Percentiles rank a stretch among this genome's conserved stretches.
phyloP scores from a whole-genome alignment of 2,329 filamentous ascomycete species.

The Zasmidium cellare region DNA sequence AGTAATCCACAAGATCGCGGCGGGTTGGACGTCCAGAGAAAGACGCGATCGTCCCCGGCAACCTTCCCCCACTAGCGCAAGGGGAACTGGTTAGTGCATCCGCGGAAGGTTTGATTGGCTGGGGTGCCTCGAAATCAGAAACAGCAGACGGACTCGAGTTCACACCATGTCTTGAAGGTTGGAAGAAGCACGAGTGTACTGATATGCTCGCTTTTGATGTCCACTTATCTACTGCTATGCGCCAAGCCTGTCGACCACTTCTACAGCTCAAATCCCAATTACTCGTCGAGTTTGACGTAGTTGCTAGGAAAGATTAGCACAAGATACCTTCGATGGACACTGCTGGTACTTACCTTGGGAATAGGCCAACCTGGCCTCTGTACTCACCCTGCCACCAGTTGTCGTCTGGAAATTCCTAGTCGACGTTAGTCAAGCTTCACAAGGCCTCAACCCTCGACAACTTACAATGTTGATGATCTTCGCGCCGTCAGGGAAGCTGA shows the following conservation, averaged over 20 bases:
- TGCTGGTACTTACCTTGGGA: conserved; percentile 61
- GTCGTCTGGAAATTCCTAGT: conserved; percentile 89
- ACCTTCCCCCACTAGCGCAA: background rate
- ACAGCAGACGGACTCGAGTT: no score
- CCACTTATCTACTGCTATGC: background rate
- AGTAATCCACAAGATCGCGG: background rate
- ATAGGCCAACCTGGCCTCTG: conserved; percentile 76
- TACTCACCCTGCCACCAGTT: conserved; percentile 98
- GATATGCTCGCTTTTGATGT: background rate
- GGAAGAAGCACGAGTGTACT: no score
- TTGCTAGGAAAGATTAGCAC: no score
- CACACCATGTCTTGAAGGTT: no score
- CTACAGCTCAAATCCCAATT: conserved; percentile 10
- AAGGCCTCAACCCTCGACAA: conserved; percentile 21
- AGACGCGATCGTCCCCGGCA: background rate
- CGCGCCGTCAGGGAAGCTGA: conserved; percentile 82
- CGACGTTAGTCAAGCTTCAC: conserved; percentile 26
- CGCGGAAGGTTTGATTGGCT: no score
- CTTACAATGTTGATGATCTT: conserved; percentile 76
- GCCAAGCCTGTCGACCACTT: background rate
- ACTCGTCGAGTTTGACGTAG: conserved; percentile 51
- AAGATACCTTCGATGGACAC: no score
- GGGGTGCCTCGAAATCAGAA: no score
- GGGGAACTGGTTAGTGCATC: background rate
- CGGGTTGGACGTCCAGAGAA: background rate